A percentile compares a stretch with the other conserved stretches of the same genome.
Evolutionary conservation across 805 yeast species (phyloP).

Genomic region (Kregervanrija fluxuum): DNA sequence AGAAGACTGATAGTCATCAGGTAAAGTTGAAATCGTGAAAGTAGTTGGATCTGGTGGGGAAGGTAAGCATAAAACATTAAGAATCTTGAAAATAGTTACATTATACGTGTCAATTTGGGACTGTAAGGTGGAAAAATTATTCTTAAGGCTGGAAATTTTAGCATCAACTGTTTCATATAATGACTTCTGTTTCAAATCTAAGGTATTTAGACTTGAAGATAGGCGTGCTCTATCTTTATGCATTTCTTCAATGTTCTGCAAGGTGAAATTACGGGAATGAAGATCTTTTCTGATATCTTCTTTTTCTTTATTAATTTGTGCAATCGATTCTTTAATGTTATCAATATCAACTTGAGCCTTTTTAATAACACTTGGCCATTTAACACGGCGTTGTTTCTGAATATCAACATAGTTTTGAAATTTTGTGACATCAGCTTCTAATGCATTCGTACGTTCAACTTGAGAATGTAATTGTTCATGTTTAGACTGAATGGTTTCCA

Average conservation of each 20-base stretch:
- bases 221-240: constrained; percentile 55
- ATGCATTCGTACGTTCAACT: constrained; percentile 50
- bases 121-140: constrained; percentile 44
- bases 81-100: constrained; percentile 42
- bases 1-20: constrained; percentile 30
- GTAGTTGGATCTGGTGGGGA: constrained; percentile 14
- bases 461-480: constrained; percentile 42
- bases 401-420: constrained; percentile 65
- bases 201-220: constrained; percentile 43
- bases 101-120: constrained; percentile 51
- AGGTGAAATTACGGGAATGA: constrained; percentile 48
- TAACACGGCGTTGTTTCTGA: constrained; percentile 54
- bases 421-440: constrained; percentile 64
- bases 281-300: constrained; percentile 40
- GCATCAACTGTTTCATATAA: constrained; percentile 40
- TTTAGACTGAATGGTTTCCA: constrained; percentile 36
- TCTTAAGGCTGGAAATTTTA: constrained; percentile 43
- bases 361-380: constrained; percentile 56
- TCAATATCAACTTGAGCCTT: constrained; percentile 50
- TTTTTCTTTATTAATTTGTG: constrained; percentile 30
- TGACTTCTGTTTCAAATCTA: constrained; percentile 33
- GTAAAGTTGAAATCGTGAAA: constrained; percentile 18
- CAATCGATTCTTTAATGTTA: constrained; percentile 33
- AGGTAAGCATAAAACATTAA: constrained; percentile 17
- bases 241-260: constrained; percentile 56